Evolutionary conservation across 257 asterid species (phyloP), one percentile per base, ranked within the genome.

Genomic region (Sherardia arvensis): DNA sequence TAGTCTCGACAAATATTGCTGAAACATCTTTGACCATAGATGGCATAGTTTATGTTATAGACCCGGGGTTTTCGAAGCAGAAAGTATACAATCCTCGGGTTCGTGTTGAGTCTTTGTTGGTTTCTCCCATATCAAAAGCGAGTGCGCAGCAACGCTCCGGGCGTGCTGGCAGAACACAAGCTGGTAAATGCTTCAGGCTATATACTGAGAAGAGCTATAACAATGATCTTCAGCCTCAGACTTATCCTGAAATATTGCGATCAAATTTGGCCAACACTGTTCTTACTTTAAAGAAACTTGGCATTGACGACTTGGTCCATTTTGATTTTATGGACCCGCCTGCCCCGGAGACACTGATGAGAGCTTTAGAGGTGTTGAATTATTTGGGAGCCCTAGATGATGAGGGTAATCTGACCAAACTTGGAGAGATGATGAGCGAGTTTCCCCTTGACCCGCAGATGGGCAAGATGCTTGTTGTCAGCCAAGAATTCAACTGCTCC

Each of bases 271-370:
- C 97, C 8, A 87, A 90, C 77, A 90, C 97, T 0, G 99, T 93
- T 61, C 83, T 93, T 29, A 90, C 97, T 45, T 74, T 92, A 80
- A 92, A 88, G 80, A 92, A 92, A 69, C 77, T 92, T 56, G 98
- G 97, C 14, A 92, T 92, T 38, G 97, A 88, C 55, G 95, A 92
- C 71, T 78, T 92, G 59, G 97, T 88, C 53, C 97, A 92, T 79
- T 92, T 92, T 71, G 97, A 93, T 83, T 93, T 90, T 69, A 93
- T 90, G 99, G 99, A 93, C 66, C 97, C 99, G 25, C 99, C 97
- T 33, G 96, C 96, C 27, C 99, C 99, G 3, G 97, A 90, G 83
- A 85, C 99, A 9, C 84, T 90, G 58, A 84, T 87, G 96, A 84
- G 96, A 72, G 97, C 99, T 25, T 71, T 93, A 73, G 99, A 87